Conservation (phyloP, 2,329 filamentous ascomycete species). For the Fusarium marasasianum region DNA sequence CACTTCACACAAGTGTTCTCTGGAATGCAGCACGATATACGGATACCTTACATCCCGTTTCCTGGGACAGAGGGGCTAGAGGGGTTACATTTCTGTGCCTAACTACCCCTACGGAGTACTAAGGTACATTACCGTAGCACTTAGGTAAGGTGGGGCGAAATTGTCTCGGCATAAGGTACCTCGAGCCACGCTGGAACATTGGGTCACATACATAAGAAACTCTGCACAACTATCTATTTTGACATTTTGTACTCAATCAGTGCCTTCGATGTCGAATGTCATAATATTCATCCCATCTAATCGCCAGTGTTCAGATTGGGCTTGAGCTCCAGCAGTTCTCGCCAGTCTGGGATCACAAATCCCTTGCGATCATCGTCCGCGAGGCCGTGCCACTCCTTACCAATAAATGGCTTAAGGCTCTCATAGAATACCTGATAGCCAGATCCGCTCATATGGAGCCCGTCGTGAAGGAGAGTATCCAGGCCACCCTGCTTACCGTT, state of each 20-base stretch:
- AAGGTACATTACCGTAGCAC: neutral
- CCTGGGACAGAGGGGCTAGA: neutral
- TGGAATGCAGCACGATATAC: neutral
- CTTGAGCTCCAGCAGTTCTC: conserved; percentile 32
- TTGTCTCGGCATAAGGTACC: neutral
- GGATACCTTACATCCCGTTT: neutral
- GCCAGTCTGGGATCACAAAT: conserved; percentile 62
- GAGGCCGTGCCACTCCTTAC: conserved; percentile 52
- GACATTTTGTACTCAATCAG: neutral
- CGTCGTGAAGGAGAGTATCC: conserved; percentile 63
- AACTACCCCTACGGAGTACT: neutral
- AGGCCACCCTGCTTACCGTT: conserved; percentile 62
- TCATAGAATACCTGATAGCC: conserved; percentile 64
- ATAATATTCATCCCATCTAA: neutral
- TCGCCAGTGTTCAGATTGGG: conserved; percentile 19
- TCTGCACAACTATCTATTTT: neutral
- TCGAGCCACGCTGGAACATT: neutral
- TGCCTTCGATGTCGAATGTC: neutral
- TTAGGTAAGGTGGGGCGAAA: conserved; percentile 9
- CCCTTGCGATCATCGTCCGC: conserved; percentile 50
- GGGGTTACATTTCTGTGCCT: neutral
- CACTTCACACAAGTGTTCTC: neutral
- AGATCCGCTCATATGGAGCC: conserved; percentile 65
- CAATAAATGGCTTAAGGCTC: conserved; percentile 58
- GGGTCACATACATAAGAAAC: neutral